phyloP scores from a whole-genome alignment of 257 asterid genomes.

The Solanum sparsipilum region DNA sequence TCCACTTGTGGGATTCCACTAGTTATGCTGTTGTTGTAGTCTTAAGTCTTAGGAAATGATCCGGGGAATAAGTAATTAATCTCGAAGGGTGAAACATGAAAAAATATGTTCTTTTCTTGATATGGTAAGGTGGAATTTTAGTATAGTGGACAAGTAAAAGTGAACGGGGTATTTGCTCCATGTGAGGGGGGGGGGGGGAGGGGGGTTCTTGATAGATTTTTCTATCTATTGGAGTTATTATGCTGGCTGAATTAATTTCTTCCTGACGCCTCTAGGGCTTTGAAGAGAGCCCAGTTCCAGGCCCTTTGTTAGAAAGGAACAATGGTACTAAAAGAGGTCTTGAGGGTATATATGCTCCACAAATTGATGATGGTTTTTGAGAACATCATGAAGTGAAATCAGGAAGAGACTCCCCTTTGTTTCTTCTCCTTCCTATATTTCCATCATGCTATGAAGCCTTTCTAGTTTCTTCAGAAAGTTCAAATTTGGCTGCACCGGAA shows the following conservation, averaged over 20 bases:
- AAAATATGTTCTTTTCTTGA: neutral
- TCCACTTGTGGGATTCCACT: neutral
- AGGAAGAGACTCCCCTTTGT: neutral
- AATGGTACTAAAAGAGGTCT: neutral
- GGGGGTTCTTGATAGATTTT: no score
- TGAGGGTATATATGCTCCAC: neutral
- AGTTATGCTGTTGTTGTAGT: neutral
- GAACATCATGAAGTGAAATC: neutral
- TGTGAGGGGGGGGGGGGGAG: neutral
- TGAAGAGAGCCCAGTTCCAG: neutral
- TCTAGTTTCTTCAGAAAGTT: neutral
- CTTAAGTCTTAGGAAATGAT: neutral
- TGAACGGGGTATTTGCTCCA: neutral
- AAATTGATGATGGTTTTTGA: neutral
- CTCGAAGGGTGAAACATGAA: neutral
- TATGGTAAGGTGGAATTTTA: neutral
- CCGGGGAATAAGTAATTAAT: neutral
- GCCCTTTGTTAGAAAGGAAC: neutral
- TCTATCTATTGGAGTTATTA: neutral
- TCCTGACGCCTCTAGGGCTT: neutral
- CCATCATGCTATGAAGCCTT: neutral
- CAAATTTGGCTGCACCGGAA: neutral
- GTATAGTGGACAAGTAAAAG: neutral
- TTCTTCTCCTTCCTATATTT: neutral
- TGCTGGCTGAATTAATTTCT: neutral